A percentile compares a stretch with the other conserved stretches of the same genome.
These are phyloP conservation scores for Cornus kousa DNA, from an alignment of 148 eudicot genomes.

Conservation along the genomic window DNA sequence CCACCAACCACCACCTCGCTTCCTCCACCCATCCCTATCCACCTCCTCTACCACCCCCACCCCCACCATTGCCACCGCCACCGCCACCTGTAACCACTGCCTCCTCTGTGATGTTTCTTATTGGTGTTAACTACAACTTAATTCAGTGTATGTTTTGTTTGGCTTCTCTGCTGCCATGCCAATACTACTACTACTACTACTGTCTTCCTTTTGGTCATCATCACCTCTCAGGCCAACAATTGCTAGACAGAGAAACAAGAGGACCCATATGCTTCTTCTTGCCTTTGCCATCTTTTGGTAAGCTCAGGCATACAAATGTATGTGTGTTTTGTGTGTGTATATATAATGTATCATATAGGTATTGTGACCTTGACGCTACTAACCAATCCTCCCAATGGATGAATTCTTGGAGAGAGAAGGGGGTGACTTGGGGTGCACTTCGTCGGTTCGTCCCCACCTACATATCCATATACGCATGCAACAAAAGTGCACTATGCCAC, in stretches of 20 bases:
- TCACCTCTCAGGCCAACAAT: neutral
- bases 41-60: conserved; percentile 39
- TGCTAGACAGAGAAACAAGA: conserved; percentile 9
- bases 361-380: neutral
- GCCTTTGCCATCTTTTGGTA: neutral
- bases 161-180: neutral
- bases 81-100: conserved; percentile 39
- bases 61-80: conserved; percentile 36
- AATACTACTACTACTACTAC: neutral
- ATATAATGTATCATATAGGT: too few relatives aligned
- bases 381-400: neutral
- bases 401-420: neutral
- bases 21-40: conserved; percentile 28
- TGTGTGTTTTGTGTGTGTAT: neutral
- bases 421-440: conserved; percentile 7
- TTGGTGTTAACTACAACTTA: conserved; percentile 20
- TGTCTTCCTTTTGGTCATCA: neutral
- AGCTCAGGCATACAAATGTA: neutral
- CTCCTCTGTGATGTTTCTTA: conserved; percentile 18
- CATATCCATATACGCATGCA: neutral
- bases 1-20: conserved; percentile 37
- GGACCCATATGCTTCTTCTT: conserved; percentile 3
- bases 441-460: neutral
- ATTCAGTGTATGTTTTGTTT: conserved; percentile 12
- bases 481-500: neutral